phyloP scores from a whole-genome alignment of 129 eudicot species.

The Flaveria trinervia region DNA sequence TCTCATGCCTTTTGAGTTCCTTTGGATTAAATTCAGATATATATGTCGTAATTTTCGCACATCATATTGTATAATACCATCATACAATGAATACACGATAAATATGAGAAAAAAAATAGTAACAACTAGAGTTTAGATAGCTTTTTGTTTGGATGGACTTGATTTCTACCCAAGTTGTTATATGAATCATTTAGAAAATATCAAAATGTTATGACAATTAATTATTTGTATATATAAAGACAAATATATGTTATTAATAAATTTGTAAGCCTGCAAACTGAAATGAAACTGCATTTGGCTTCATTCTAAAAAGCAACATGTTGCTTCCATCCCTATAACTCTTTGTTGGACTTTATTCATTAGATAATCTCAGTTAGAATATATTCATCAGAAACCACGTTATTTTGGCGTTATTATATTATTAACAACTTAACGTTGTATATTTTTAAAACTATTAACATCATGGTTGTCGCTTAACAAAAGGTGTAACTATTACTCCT shows the following conservation, averaged over 20 bases:
- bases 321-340: constrained; percentile 37
- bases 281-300: constrained; percentile 33
- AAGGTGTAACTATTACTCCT: background rate
- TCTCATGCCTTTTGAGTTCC: no score
- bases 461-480: background rate
- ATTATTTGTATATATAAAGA: constrained; percentile 38
- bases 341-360: constrained; percentile 27
- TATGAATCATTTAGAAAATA: constrained; percentile 31
- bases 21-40: no score
- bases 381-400: constrained; percentile 28
- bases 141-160: constrained; percentile 22
- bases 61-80: no score
- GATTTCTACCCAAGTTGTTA: constrained; percentile 28
- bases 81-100: no score
- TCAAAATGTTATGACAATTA: constrained; percentile 29
- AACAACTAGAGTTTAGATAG: constrained; percentile 28
- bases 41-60: no score
- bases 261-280: constrained; percentile 33
- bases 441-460: background rate
- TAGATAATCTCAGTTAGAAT: constrained; percentile 44
- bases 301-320: constrained; percentile 37
- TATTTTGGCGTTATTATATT: no score
- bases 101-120: background rate
- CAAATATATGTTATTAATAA: constrained; percentile 28
- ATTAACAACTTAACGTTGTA: background rate